These are phyloP conservation scores for Quercus agrifolia DNA, from an alignment of 306 rosid species.

Conservation along the genomic window DNA sequence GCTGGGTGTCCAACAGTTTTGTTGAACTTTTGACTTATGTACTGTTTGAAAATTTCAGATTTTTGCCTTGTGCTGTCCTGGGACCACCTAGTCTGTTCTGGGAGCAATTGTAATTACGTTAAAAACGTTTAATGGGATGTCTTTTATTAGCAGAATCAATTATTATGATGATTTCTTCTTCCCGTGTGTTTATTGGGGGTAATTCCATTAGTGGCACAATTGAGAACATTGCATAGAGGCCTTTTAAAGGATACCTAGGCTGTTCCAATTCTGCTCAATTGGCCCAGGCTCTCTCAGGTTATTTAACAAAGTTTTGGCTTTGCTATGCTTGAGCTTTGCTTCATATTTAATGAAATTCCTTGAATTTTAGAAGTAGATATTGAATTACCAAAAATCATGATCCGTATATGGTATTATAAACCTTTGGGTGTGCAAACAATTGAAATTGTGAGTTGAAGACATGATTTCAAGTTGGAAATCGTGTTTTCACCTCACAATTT, in stretches of 20 bases:
- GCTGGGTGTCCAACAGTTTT: slow-evolving; percentile 12
- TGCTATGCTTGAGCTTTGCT: too few species aligned
- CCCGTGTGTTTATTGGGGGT: not conserved
- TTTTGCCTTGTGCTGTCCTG: slow-evolving; percentile 16
- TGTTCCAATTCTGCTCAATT: too few species aligned
- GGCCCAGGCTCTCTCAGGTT: not conserved
- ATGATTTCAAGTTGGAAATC: too few species aligned
- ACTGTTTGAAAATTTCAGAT: slow-evolving; percentile 24
- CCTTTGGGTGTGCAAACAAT: too few species aligned
- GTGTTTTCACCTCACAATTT: too few species aligned
- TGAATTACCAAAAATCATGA: too few species aligned
- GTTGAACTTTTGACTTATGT: slow-evolving; percentile 15
- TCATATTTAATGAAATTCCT: too few species aligned
- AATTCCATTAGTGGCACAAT: not conserved
- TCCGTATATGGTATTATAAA: too few species aligned
- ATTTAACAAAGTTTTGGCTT: too few species aligned
- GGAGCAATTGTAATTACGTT: slow-evolving; percentile 8
- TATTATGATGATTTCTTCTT: not conserved
- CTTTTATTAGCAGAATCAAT: not conserved
- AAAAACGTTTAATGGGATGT: not conserved
- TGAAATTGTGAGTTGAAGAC: too few species aligned
- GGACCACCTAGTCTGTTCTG: slow-evolving; percentile 9
- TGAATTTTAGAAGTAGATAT: too few species aligned
- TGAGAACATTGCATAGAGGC: not conserved
- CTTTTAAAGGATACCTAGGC: too few species aligned